Percentiles rank a stretch among this genome's conserved stretches.
Conservation (phyloP, 345 rosid species). For the Eutrema heterophyllum region DNA sequence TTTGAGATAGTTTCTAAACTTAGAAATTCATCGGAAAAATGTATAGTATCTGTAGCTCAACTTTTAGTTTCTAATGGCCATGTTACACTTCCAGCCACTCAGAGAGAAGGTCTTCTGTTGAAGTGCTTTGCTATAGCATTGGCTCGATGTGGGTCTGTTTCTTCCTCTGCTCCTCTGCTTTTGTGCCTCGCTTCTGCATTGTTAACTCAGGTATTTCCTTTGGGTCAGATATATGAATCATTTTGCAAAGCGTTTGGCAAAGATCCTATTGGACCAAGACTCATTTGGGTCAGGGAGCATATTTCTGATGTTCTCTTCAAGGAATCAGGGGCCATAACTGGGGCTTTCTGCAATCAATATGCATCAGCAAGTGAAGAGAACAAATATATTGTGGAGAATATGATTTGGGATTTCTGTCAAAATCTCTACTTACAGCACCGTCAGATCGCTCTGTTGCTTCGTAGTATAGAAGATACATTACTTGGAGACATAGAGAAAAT, state of each 20-base stretch:
- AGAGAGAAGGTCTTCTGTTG: slow-evolving; percentile 41
- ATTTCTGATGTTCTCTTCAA: slow-evolving; percentile 51
- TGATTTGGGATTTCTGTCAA: slow-evolving; percentile 74
- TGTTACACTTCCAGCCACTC: slow-evolving; percentile 20
- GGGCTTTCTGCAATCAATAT: slow-evolving; percentile 80
- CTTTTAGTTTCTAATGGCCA: slow-evolving; percentile 38
- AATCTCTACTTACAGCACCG: slow-evolving; percentile 72
- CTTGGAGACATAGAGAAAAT: slow-evolving; percentile 71
- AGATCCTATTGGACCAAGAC: slow-evolving; percentile 26
- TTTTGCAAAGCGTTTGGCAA: slow-evolving; percentile 34
- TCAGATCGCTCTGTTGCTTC: slow-evolving; percentile 56
- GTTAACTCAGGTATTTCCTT: slow-evolving; percentile 65
- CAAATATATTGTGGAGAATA: slow-evolving; percentile 53
- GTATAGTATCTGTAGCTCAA: slow-evolving; percentile 42
- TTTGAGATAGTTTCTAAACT: slow-evolving; percentile 40
- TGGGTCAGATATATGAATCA: slow-evolving; percentile 41
- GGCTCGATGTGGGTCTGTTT: slow-evolving; percentile 68
- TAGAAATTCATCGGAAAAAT: slow-evolving; percentile 55
- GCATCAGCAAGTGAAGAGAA: slow-evolving; percentile 54
- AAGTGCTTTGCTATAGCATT: slow-evolving; percentile 65
- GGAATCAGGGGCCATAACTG: slow-evolving; percentile 75
- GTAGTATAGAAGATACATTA: slow-evolving; percentile 45
- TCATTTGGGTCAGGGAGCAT: slow-evolving; percentile 48
- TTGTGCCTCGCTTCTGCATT: slow-evolving; percentile 65
- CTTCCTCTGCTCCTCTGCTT: slow-evolving; percentile 48